Percentiles rank a stretch among this genome's conserved stretches.
These are phyloP conservation scores for Juglanconis juglandina DNA, from an alignment of 2,329 filamentous ascomycete species.

Conservation along the genomic window DNA sequence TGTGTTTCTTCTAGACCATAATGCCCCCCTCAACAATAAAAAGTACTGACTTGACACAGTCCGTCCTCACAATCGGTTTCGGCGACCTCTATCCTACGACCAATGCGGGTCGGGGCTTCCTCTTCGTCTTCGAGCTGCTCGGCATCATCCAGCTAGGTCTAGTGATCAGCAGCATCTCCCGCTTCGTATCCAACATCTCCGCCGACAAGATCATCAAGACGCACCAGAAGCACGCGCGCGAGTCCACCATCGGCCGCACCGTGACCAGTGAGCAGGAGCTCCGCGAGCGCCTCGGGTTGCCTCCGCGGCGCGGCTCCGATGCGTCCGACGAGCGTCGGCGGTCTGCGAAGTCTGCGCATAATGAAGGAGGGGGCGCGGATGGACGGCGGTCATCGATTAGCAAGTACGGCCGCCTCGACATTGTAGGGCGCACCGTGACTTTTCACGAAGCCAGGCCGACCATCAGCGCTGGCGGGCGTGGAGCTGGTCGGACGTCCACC, in stretches of 20 bases:
- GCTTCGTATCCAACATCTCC: slow-evolving; percentile 56
- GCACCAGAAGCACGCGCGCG: slow-evolving; percentile 57
- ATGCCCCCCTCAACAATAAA: too few species aligned
- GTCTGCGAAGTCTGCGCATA: slow-evolving; percentile 3
- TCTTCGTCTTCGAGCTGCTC: slow-evolving; percentile 79
- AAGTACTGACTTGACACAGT: slow-evolving; percentile 24
- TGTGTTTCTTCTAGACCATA: slow-evolving; percentile 8
- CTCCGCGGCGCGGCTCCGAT: not conserved
- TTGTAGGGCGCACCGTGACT: slow-evolving; percentile 31
- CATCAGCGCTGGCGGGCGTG: slow-evolving; percentile 24
- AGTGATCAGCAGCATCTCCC: slow-evolving; percentile 75
- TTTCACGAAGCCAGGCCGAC: slow-evolving; percentile 27
- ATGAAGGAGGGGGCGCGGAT: slow-evolving; percentile 15
- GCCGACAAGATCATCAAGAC: slow-evolving; percentile 51
- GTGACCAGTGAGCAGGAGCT: slow-evolving; percentile 41
- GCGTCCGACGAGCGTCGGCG: not conserved
- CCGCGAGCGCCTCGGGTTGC: slow-evolving; percentile 47
- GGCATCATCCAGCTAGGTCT: slow-evolving; percentile 83
- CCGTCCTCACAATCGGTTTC: slow-evolving; percentile 61
- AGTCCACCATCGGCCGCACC: slow-evolving; percentile 45
- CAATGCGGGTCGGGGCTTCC: slow-evolving; percentile 61
- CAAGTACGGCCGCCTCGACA: slow-evolving; percentile 32
- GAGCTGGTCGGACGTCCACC: slow-evolving; percentile 19
- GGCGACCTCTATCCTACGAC: slow-evolving; percentile 50
- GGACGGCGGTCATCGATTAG: slow-evolving; percentile 14